Percentiles rank a stretch among this genome's conserved stretches.
Conservation (phyloP, 2,329 filamentous ascomycete species). For the Venturia pyrina region DNA sequence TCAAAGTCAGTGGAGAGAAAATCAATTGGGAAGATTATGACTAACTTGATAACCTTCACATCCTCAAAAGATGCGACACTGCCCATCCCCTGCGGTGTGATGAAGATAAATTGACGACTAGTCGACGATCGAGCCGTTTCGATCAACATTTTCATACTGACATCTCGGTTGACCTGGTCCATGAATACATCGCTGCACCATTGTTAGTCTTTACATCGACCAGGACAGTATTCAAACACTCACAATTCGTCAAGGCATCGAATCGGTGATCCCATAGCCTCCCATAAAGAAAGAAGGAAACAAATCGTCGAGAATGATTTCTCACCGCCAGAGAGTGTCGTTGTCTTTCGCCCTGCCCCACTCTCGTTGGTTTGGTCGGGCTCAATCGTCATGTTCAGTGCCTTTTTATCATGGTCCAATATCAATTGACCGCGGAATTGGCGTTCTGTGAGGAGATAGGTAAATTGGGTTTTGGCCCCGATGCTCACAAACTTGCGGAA, state of each 20-base stretch:
- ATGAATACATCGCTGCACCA: conserved; percentile 75
- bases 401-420: conserved; percentile 64
- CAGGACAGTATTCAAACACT: conserved; percentile 15
- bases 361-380: conserved; percentile 60
- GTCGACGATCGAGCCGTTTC: conserved; percentile 73
- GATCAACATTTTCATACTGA: conserved; percentile 93
- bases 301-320: conserved; percentile 98
- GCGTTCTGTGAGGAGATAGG: conserved; percentile 78
- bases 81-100: conserved; percentile 79
- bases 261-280: conserved; percentile 93
- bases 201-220: conserved; percentile 15
- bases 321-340: conserved; percentile 88
- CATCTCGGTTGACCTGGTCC: conserved; percentile 90
- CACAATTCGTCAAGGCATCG: conserved; percentile 90
- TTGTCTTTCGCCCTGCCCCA: conserved; percentile 68
- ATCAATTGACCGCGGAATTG: conserved; percentile 75
- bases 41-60: conserved; percentile 52
- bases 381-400: conserved; percentile 62
- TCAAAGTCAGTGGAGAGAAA: conserved; percentile 22
- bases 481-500: conserved; percentile 81
- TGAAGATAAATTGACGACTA: conserved; percentile 91
- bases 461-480: conserved; percentile 78
- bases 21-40: not conserved
- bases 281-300: conserved; percentile 85
- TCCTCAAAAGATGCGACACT: conserved; percentile 52